A percentile compares a stretch with the other conserved stretches of the same genome.
Evolutionary conservation across 768 basidiomycete genomes (phyloP).

Genomic region (Tylopilus sp.): DNA sequence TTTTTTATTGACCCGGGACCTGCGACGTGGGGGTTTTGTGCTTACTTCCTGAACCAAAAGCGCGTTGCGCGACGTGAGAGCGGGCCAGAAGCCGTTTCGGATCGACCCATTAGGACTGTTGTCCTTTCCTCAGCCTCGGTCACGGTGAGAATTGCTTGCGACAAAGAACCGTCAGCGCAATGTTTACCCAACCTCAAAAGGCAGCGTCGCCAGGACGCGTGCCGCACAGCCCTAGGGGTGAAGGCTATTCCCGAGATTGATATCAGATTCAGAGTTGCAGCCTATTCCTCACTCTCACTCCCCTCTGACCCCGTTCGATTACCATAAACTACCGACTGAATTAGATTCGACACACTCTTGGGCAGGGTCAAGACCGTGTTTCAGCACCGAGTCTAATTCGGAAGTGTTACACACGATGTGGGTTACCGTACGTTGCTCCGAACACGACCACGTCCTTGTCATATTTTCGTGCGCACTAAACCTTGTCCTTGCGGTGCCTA

Average conservation of each 20-base stretch:
- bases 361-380: slow-evolving; percentile 9
- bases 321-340: slow-evolving; percentile 7
- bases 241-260: slow-evolving; percentile 13
- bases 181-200: background rate
- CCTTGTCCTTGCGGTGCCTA: slow-evolving; percentile 32
- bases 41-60: background rate
- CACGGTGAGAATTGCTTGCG: background rate
- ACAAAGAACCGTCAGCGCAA: slow-evolving; percentile 1
- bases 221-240: slow-evolving; percentile 11
- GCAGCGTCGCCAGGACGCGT: slow-evolving; percentile 11
- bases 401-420: slow-evolving; percentile 2
- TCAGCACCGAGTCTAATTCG: slow-evolving; percentile 3
- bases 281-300: slow-evolving; percentile 3
- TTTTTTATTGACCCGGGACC: slow-evolving; percentile 1
- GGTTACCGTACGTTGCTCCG: background rate
- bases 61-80: slow-evolving; percentile 7
- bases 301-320: slow-evolving; percentile 10
- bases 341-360: slow-evolving; percentile 8
- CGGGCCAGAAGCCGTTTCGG: slow-evolving; percentile 4
- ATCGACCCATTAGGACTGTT: slow-evolving; percentile 6
- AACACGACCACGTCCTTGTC: slow-evolving; percentile 5
- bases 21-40: background rate
- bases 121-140: background rate
- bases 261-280: slow-evolving; percentile 9
- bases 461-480: slow-evolving; percentile 11